Conservation (phyloP, 805 yeast genomes). For the Komagataella pastoris region DNA sequence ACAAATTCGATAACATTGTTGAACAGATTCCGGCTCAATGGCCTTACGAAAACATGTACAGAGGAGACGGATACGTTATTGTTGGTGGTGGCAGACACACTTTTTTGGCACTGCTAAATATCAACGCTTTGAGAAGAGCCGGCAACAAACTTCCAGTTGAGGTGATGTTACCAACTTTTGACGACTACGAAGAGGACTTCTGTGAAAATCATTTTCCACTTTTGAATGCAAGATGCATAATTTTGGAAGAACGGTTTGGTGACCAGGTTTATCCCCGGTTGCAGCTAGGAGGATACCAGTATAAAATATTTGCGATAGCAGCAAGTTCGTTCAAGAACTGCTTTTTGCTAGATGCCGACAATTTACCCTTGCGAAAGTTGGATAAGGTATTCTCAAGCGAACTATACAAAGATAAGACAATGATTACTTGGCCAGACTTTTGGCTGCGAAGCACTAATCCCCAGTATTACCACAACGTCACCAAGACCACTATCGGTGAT, state of each 20-base stretch:
- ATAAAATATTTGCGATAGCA: constrained; percentile 55
- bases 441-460: constrained; percentile 83
- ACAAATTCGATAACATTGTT: constrained; percentile 18
- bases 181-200: constrained; percentile 59
- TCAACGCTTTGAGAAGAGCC: constrained; percentile 48
- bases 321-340: constrained; percentile 65
- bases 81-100: constrained; percentile 77
- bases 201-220: constrained; percentile 53
- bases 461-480: constrained; percentile 50
- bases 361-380: constrained; percentile 55
- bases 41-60: constrained; percentile 13
- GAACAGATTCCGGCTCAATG: constrained; percentile 13
- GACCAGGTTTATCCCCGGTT: constrained; percentile 30
- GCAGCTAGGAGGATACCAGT: constrained; percentile 51
- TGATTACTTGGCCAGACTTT: constrained; percentile 73
- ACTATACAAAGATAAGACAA: constrained; percentile 37
- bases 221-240: constrained; percentile 54
- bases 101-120: constrained; percentile 54
- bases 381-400: constrained; percentile 43
- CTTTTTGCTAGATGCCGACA: constrained; percentile 64
- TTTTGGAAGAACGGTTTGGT: constrained; percentile 51
- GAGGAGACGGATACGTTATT: constrained; percentile 40
- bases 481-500: constrained; percentile 35
- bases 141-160: constrained; percentile 72
- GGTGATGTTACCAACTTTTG: constrained; percentile 58